A percentile compares a stretch with the other conserved stretches of the same genome.
phyloP scores from a whole-genome alignment of 2,329 filamentous ascomycete genomes.

The Juglanconis sp. region DNA sequence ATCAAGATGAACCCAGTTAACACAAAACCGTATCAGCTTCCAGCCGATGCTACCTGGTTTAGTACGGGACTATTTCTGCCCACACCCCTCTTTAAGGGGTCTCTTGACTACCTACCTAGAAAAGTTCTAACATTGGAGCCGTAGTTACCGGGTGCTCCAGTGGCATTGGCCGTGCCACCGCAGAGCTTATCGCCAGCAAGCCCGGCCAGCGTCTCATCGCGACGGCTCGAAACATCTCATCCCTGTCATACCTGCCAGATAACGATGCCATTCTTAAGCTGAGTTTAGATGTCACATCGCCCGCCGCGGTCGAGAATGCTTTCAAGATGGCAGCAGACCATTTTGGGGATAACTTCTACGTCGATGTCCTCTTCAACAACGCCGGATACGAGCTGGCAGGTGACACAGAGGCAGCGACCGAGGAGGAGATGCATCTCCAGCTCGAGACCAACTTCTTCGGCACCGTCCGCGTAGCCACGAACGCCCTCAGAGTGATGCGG shows the following conservation, averaged over 20 bases:
- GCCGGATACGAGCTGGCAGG: slow-evolving; percentile 42
- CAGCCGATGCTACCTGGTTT: slow-evolving; percentile 36
- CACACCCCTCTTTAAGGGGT: not conserved
- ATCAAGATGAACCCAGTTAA: slow-evolving; percentile 2
- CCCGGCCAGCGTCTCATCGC: slow-evolving; percentile 41
- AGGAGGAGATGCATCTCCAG: slow-evolving; percentile 22
- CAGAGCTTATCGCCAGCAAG: slow-evolving; percentile 34
- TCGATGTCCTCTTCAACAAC: slow-evolving; percentile 33
- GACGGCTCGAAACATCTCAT: slow-evolving; percentile 42
- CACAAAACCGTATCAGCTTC: slow-evolving; percentile 28
- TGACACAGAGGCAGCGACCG: slow-evolving; percentile 24
- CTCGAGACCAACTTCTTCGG: slow-evolving; percentile 30
- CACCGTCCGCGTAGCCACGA: slow-evolving; percentile 21
- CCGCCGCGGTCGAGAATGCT: slow-evolving; percentile 32
- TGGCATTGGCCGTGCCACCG: slow-evolving; percentile 42
- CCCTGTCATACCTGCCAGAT: slow-evolving; percentile 39
- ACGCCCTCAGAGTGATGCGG: slow-evolving; percentile 26
- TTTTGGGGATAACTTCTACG: slow-evolving; percentile 28
- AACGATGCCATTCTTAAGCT: slow-evolving; percentile 39
- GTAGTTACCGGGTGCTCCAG: slow-evolving; percentile 48
- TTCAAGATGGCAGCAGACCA: slow-evolving; percentile 29
- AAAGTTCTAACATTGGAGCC: not conserved
- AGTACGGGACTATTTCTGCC: slow-evolving; percentile 25
- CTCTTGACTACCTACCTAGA: no score
- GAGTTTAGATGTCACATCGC: slow-evolving; percentile 44